Evolutionary conservation across 2,329 filamentous ascomycete genomes (phyloP).

Genomic region (Aquanectria penicillioides): DNA sequence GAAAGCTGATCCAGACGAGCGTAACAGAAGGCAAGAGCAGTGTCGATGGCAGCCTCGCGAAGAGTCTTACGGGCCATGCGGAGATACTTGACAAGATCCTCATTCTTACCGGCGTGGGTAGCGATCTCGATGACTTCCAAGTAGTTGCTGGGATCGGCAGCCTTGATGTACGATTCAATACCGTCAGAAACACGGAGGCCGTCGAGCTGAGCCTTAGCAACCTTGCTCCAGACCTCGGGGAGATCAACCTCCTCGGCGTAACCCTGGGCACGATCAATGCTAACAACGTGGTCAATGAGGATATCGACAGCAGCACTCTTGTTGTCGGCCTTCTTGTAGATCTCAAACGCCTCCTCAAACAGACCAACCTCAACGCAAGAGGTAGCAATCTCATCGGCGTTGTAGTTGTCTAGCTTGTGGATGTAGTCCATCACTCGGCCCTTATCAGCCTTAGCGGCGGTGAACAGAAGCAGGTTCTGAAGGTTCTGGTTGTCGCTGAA

Average conservation of each 20-base stretch:
- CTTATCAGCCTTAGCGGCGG: conserved; percentile 96
- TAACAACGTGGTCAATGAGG: conserved; percentile 94
- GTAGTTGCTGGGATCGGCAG: conserved; percentile 92
- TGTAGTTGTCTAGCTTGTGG: conserved; percentile 88
- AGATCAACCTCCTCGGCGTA: conserved; percentile 95
- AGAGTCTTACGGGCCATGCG: conserved; percentile 98
- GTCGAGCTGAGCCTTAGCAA: conserved; percentile 97
- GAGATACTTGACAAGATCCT: conserved; percentile 95
- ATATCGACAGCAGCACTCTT: conserved; percentile 89
- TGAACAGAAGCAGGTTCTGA: conserved; percentile 96
- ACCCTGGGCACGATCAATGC: conserved; percentile 95
- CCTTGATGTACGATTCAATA: conserved; percentile 97
- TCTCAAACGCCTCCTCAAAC: conserved; percentile 96
- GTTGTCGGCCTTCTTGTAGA: conserved; percentile 97
- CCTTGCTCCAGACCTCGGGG: conserved; percentile 97
- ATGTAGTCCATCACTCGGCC: conserved; percentile 96
- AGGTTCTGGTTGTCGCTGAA: conserved; percentile 98
- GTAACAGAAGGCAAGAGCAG: conserved; percentile 91
- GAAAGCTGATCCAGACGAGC: conserved; percentile 90
- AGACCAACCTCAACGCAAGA: conserved; percentile 95
- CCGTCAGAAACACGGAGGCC: conserved; percentile 91
- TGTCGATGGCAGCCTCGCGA: conserved; percentile 93
- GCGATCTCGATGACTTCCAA: conserved; percentile 95
- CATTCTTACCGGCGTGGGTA: conserved; percentile 95
- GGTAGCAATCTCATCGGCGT: conserved; percentile 89